phyloP scores from a whole-genome alignment of 306 rosid genomes.

The Pyrus pyrifolia region DNA sequence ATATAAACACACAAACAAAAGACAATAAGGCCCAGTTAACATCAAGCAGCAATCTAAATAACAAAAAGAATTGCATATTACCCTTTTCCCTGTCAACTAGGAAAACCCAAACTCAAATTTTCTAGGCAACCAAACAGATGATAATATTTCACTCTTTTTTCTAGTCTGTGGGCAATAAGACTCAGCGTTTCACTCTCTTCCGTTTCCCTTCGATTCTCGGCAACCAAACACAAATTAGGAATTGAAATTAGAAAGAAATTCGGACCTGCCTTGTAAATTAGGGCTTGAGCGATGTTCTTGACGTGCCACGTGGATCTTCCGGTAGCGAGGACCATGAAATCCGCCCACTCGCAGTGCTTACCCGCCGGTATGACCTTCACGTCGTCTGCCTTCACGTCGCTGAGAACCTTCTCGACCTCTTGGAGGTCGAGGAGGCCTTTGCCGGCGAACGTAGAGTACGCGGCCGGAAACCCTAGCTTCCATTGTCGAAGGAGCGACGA shows the following conservation, averaged over 20 bases:
- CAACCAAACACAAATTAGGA: not conserved
- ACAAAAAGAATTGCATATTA: not conserved
- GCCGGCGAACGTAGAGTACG: slow-evolving; percentile 12
- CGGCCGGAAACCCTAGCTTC: slow-evolving; percentile 32
- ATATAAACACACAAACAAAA: not conserved
- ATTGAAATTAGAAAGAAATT: not conserved
- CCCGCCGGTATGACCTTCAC: slow-evolving; percentile 61
- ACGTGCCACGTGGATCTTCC: slow-evolving; percentile 94
- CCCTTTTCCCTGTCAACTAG: not conserved
- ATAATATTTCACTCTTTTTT: not conserved
- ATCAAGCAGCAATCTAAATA: not conserved
- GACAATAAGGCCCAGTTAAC: not conserved
- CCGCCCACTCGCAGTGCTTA: slow-evolving; percentile 63
- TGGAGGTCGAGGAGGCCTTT: slow-evolving; percentile 43
- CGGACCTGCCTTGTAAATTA: slow-evolving; percentile 64
- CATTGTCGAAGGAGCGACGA: slow-evolving; percentile 27
- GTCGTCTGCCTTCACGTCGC: slow-evolving; percentile 76
- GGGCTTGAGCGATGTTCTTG: slow-evolving; percentile 92
- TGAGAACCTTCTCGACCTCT: slow-evolving; percentile 75
- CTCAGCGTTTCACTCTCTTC: not conserved
- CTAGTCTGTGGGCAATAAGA: not conserved
- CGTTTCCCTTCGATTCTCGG: not conserved
- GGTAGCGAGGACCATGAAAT: slow-evolving; percentile 82
- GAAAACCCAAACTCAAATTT: not conserved
- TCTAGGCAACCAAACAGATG: not conserved